Conservation (phyloP, 2,329 filamentous ascomycete species). For the Cadophora malorum region DNA sequence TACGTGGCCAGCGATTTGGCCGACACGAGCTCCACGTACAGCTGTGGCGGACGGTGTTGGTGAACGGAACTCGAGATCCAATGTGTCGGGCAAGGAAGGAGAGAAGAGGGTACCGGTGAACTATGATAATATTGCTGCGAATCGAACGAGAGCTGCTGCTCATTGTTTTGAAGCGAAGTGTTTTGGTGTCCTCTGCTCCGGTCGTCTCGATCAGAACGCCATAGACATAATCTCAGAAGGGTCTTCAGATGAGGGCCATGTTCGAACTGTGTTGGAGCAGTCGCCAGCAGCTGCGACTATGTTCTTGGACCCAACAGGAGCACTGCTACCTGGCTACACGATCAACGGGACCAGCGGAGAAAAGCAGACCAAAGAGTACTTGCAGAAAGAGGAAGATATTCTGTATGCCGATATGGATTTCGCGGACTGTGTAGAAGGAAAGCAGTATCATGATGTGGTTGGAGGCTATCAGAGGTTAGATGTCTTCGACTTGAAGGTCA, state of each 20-base stretch:
- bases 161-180: constrained; percentile 65
- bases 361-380: constrained; percentile 43
- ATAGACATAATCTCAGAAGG: constrained; percentile 47
- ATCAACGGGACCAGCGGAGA: constrained; percentile 39
- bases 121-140: constrained; percentile 61
- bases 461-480: constrained; percentile 62
- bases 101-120: constrained; percentile 41
- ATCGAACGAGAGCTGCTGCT: constrained; percentile 57
- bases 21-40: constrained; percentile 47
- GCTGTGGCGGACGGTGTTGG: background rate
- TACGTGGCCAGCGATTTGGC: constrained; percentile 62
- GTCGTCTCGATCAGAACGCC: constrained; percentile 49
- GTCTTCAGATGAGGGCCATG: constrained; percentile 40
- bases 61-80: background rate
- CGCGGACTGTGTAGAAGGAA: constrained; percentile 57
- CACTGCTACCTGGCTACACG: constrained; percentile 48
- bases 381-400: constrained; percentile 56
- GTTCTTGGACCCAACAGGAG: constrained; percentile 59
- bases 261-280: constrained; percentile 46
- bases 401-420: constrained; percentile 59
- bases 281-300: constrained; percentile 54
- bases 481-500: constrained; percentile 58
- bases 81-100: background rate
- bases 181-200: constrained; percentile 59
- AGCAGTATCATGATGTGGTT: constrained; percentile 63